Percentiles rank a stretch among this genome's conserved stretches.
These are phyloP conservation scores for Pleurotus tuoliensis DNA, from an alignment of 768 basidiomycete genomes.

Conservation along the genomic window DNA sequence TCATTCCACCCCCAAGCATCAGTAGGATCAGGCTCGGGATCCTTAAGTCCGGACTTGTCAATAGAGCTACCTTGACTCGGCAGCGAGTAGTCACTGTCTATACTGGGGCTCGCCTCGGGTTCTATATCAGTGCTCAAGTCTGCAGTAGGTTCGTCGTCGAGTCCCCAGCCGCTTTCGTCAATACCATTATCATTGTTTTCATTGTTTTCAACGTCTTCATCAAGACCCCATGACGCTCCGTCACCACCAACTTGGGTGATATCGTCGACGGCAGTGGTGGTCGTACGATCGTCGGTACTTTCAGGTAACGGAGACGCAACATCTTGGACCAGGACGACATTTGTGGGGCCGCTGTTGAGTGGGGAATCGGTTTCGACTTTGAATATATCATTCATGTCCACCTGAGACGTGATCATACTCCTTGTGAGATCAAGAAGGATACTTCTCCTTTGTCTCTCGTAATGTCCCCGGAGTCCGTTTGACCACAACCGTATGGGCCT, in stretches of 20 bases:
- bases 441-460: constrained; percentile 71
- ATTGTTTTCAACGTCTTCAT: constrained; percentile 32
- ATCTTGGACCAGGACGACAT: constrained; percentile 4
- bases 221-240: constrained; percentile 43
- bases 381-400: constrained; percentile 37
- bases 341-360: neutral
- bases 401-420: constrained; percentile 42
- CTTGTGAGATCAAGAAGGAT: constrained; percentile 64
- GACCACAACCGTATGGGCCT: constrained; percentile 65
- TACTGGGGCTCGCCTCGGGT: constrained; percentile 4
- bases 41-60: constrained; percentile 14
- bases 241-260: constrained; percentile 28
- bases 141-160: constrained; percentile 36
- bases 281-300: neutral
- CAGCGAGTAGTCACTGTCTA: constrained; percentile 13
- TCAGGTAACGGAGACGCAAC: neutral
- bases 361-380: constrained; percentile 31
- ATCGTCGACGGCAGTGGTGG: constrained; percentile 9
- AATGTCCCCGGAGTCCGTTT: constrained; percentile 64
- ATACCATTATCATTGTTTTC: constrained; percentile 29
- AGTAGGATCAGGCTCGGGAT: constrained; percentile 37
- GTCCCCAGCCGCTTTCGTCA: constrained; percentile 46
- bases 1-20: constrained; percentile 82
- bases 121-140: constrained; percentile 3
- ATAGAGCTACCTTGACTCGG: constrained; percentile 4